These are phyloP conservation scores for Micractinium conductrix DNA, from an alignment of 139 green algal genomes.

Conservation along the genomic window DNA sequence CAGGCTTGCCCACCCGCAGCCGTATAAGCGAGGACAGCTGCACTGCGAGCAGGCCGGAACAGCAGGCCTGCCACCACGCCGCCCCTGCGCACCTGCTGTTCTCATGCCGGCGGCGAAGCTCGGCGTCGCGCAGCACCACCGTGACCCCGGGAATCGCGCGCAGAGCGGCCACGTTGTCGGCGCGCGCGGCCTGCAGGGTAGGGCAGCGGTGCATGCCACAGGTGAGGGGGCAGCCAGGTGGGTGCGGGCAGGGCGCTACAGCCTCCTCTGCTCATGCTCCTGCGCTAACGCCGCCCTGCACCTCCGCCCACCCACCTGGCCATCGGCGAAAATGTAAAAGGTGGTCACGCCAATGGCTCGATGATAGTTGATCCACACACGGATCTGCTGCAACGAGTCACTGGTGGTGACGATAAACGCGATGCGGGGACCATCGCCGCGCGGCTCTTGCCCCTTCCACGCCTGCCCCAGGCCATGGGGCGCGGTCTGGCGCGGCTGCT, in stretches of 20 bases:
- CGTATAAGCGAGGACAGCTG: neutral
- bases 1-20: no score
- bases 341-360: constrained; percentile 53
- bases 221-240: neutral
- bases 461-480: neutral
- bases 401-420: constrained; percentile 69
- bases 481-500: no score
- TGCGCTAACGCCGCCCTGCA: no score
- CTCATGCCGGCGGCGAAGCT: constrained; percentile 56
- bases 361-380: constrained; percentile 68
- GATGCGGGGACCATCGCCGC: constrained; percentile 37
- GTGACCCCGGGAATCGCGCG: constrained; percentile 48
- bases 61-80: neutral
- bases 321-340: constrained; percentile 77
- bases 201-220: neutral
- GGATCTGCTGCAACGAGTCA: constrained; percentile 56
- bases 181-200: constrained; percentile 35
- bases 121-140: constrained; percentile 53
- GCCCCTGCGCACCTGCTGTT: constrained; percentile 11
- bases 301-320: constrained; percentile 48
- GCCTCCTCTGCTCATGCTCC: neutral
- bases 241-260: neutral
- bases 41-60: neutral
- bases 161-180: constrained; percentile 35
- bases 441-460: neutral